A percentile compares a stretch with the other conserved stretches of the same genome.
Evolutionary conservation across 768 basidiomycete genomes (phyloP).

Genomic region (Rhizopogon rudus): DNA sequence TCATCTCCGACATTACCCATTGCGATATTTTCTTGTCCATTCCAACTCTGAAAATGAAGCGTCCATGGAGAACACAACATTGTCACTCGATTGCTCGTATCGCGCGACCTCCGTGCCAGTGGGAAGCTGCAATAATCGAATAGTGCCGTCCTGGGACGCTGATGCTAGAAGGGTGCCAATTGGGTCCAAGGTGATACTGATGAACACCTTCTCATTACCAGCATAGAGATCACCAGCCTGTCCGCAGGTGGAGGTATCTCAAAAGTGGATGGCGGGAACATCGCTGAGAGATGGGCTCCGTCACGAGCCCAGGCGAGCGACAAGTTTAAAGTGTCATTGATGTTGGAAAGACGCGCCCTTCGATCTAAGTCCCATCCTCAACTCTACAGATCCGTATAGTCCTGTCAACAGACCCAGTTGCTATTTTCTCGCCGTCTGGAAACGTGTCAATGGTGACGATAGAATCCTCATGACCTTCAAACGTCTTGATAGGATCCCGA

Average conservation of each 20-base stretch:
- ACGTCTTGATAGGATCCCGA: not conserved
- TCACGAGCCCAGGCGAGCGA: not conserved
- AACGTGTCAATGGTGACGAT: not conserved
- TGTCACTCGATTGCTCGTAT: constrained; percentile 1
- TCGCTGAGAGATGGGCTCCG: not conserved
- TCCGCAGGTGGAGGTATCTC: not conserved
- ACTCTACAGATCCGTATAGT: not conserved
- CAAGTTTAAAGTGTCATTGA: not conserved
- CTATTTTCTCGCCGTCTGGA: not conserved
- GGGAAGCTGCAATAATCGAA: constrained; percentile 21
- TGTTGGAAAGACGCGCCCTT: not conserved
- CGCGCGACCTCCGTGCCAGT: constrained; percentile 14
- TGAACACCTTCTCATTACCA: constrained; percentile 5
- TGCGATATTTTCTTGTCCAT: not conserved
- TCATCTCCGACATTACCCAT: not conserved
- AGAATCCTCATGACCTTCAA: not conserved
- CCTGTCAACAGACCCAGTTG: not conserved
- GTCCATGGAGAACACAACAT: not conserved
- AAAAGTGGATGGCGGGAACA: not conserved
- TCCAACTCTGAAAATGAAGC: not conserved
- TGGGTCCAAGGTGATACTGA: constrained; percentile 20
- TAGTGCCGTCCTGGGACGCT: constrained; percentile 21
- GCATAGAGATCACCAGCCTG: not conserved
- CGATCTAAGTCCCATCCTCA: not conserved
- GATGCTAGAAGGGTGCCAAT: constrained; percentile 23